These are phyloP conservation scores for Peronospora farinosa DNA, from an alignment of 352 stramenopile species.

Conservation along the genomic window DNA sequence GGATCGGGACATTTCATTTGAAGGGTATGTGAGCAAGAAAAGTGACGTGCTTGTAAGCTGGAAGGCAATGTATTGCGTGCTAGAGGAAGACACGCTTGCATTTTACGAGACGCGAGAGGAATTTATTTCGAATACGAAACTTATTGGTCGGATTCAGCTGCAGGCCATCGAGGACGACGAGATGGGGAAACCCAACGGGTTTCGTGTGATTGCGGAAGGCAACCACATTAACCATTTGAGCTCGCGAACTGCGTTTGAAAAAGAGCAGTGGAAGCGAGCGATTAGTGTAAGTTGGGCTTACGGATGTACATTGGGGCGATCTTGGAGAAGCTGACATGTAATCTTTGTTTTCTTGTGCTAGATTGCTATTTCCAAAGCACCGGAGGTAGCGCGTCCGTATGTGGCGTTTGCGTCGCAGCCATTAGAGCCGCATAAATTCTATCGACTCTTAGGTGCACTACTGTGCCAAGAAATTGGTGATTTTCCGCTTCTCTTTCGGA, in stretches of 20 bases:
- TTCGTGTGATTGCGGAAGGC: constrained; percentile 59
- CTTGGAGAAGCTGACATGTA: background rate
- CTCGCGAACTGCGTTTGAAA: constrained; percentile 72
- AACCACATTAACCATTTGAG: constrained; percentile 64
- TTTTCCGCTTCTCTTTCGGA: constrained; percentile 70
- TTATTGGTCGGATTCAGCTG: constrained; percentile 69
- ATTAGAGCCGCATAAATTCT: constrained; percentile 64
- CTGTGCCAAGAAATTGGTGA: constrained; percentile 66
- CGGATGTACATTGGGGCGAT: background rate
- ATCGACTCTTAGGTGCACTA: constrained; percentile 56
- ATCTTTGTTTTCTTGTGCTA: constrained; percentile 14
- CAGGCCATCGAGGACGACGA: constrained; percentile 62
- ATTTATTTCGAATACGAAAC: constrained; percentile 74
- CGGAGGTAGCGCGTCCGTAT: constrained; percentile 36
- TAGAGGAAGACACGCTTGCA: constrained; percentile 71
- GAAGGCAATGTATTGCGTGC: constrained; percentile 68
- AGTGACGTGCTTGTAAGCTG: constrained; percentile 67
- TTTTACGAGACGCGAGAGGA: constrained; percentile 79
- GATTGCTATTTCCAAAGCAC: constrained; percentile 52
- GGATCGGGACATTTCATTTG: constrained; percentile 65
- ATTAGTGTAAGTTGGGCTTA: constrained; percentile 35
- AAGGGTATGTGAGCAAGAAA: constrained; percentile 83
- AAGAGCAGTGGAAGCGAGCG: constrained; percentile 75
- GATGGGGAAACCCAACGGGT: constrained; percentile 59
- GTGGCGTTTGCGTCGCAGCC: constrained; percentile 71